Evolutionary conservation across 148 eudicot genomes (phyloP), one percentile per base, ranked within the genome.

Genomic region (Gaultheria prostrata): DNA sequence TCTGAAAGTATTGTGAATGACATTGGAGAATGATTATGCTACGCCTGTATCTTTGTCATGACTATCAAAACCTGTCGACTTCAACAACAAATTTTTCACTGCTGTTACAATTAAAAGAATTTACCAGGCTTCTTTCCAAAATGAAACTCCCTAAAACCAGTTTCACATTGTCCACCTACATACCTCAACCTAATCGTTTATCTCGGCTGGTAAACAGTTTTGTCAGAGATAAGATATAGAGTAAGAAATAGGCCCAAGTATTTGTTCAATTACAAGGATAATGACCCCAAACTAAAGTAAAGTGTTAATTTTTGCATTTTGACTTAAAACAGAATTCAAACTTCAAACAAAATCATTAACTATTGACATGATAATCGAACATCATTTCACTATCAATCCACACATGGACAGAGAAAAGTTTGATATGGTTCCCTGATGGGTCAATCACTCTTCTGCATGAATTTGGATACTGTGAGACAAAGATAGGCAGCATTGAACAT

Each of bases 401-500:
- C 4, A 39, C 28, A n/a, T 7, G 15, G 32, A 61, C 20, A n/a
- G 3, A 54, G 69, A 24, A 15, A 5, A 43, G 80, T 39, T 24
- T 24, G 50, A 67, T 5, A 67, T 9, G 45, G 43, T 45, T 21
- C 32, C 76, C 2, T 51, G 71, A 67, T 45, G 46, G 74, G 30
- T 65, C 17, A 17, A 80, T 45, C 14, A 18, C 11, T 21, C 18
- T 14, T 15, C 21, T 8, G 75, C 56, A 80, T 30, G 74, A 80
- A 26, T 28, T 45, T n/a, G 39, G 56, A 35, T 13, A 63, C 11
- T 1, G 49, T n/a, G 14, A 77, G 18, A 67, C 49, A 63, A 80
- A 80, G 82, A 61, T 80, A 13, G 30, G 48, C 83, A 45, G 45
- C 56, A 28, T n/a, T 70, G 5, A 33, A 78, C 69, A 70, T 79